A percentile compares a stretch with the other conserved stretches of the same genome.
Conservation (phyloP, 768 basidiomycete genomes). For the Mycena filopes region DNA sequence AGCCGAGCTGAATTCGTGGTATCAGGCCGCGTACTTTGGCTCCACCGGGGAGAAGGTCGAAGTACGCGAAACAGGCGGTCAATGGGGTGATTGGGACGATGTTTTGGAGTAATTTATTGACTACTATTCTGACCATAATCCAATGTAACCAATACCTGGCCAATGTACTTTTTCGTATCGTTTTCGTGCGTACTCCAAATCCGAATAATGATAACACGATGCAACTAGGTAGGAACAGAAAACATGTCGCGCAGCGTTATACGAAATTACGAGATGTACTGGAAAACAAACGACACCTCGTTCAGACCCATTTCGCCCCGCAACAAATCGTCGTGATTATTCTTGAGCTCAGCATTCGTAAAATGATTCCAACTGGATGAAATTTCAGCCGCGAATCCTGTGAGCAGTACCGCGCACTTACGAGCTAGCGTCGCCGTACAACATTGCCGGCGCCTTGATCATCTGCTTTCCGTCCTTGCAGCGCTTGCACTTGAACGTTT, state of each 20-base stretch:
- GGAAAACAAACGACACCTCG: constrained; percentile 95
- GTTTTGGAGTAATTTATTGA: constrained; percentile 55
- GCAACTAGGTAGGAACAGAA: constrained; percentile 4
- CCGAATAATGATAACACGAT: not conserved
- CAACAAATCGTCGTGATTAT: constrained; percentile 95
- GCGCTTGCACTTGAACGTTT: constrained; percentile 96
- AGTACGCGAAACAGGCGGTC: constrained; percentile 70
- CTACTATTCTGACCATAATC: constrained; percentile 14
- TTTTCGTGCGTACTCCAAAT: not conserved
- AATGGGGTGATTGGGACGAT: constrained; percentile 83
- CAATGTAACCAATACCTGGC: constrained; percentile 7
- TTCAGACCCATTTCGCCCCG: constrained; percentile 87
- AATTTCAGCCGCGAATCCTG: not conserved
- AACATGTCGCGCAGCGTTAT: constrained; percentile 14
- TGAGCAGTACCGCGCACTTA: constrained; percentile 65
- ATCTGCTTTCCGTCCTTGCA: constrained; percentile 89
- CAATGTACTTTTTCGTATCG: constrained; percentile 14
- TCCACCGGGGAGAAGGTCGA: constrained; percentile 79
- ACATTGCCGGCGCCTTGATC: constrained; percentile 82
- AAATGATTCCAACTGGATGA: constrained; percentile 93
- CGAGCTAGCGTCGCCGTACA: constrained; percentile 99
- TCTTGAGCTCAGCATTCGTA: constrained; percentile 86
- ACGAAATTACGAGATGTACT: constrained; percentile 88
- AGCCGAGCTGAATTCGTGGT: constrained; percentile 85
- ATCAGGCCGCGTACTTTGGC: constrained; percentile 85